Evolutionary conservation across 129 eudicot genomes (phyloP).

Genomic region (Helianthus tuberosus): DNA sequence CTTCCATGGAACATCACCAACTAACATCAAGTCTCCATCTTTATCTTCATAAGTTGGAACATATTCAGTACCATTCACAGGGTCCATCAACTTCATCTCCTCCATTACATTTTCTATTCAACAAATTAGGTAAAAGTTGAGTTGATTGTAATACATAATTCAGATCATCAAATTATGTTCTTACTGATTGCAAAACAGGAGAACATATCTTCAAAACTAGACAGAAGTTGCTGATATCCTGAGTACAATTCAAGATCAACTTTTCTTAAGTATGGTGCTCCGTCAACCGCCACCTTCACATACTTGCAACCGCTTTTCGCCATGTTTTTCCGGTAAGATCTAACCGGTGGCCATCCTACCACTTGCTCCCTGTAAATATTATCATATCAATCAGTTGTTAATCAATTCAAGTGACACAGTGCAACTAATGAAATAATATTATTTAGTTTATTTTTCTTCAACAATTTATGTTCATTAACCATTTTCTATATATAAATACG

Average conservation of each 20-base stretch:
- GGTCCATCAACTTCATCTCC: conserved; percentile 64
- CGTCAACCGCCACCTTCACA: conserved; percentile 92
- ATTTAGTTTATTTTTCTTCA: too few relatives aligned
- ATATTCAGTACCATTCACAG: conserved; percentile 64
- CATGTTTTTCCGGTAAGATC: conserved; percentile 36
- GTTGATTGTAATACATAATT: background rate
- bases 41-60: conserved; percentile 91
- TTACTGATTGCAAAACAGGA: conserved; percentile 57
- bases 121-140: background rate
- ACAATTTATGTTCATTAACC: too few relatives aligned
- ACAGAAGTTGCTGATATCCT: conserved; percentile 61
- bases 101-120: conserved; percentile 36
- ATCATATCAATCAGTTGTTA: background rate
- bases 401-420: too few relatives aligned
- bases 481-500: too few relatives aligned
- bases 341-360: conserved; percentile 98
- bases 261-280: conserved; percentile 88
- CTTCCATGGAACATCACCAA: conserved; percentile 99
- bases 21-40: conserved; percentile 93
- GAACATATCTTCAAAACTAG: conserved; percentile 61
- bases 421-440: too few relatives aligned
- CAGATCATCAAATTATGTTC: conserved; percentile 7
- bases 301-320: conserved; percentile 50
- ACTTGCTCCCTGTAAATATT: conserved; percentile 49
- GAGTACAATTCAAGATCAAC: conserved; percentile 62